A percentile compares a stretch with the other conserved stretches of the same genome.
These are phyloP conservation scores for Pichia californica DNA, from an alignment of 805 yeast species.

Conservation along the genomic window DNA sequence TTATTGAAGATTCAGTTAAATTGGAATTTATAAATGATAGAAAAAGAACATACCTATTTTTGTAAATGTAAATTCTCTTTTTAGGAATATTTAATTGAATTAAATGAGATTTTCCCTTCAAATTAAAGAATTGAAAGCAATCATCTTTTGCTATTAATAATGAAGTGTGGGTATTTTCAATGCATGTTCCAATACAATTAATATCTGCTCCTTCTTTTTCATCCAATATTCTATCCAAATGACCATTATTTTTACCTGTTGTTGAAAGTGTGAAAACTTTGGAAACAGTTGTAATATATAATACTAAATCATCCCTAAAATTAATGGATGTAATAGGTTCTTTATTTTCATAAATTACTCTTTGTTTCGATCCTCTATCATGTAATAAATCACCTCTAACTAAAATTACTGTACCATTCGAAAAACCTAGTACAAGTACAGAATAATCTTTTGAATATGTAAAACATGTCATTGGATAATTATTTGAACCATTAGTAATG, in stretches of 20 bases:
- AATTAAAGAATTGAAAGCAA: constrained; percentile 57
- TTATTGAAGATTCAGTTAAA: constrained; percentile 20
- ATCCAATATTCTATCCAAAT: constrained; percentile 44
- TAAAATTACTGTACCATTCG: constrained; percentile 76
- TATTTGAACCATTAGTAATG: constrained; percentile 66
- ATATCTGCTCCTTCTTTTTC: constrained; percentile 43
- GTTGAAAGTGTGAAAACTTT: constrained; percentile 68
- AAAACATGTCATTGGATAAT: constrained; percentile 71
- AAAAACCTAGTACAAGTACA: constrained; percentile 68
- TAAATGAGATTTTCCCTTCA: constrained; percentile 45
- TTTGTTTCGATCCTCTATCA: constrained; percentile 86
- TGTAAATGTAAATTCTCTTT: constrained; percentile 40
- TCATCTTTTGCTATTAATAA: constrained; percentile 61
- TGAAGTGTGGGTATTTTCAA: constrained; percentile 15
- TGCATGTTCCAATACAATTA: constrained; percentile 37
- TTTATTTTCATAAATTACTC: constrained; percentile 62
- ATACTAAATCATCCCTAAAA: constrained; percentile 46
- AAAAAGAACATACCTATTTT: constrained; percentile 43
- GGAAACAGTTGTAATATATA: constrained; percentile 72
- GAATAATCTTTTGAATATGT: constrained; percentile 48
- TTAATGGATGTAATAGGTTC: constrained; percentile 80
- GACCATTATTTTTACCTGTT: constrained; percentile 69
- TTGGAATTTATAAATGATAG: constrained; percentile 37
- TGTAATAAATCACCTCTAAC: constrained; percentile 82
- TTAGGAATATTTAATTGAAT: constrained; percentile 54